phyloP scores from a whole-genome alignment of 1,139 yeast genomes.

The Chernovozyma aurita region DNA sequence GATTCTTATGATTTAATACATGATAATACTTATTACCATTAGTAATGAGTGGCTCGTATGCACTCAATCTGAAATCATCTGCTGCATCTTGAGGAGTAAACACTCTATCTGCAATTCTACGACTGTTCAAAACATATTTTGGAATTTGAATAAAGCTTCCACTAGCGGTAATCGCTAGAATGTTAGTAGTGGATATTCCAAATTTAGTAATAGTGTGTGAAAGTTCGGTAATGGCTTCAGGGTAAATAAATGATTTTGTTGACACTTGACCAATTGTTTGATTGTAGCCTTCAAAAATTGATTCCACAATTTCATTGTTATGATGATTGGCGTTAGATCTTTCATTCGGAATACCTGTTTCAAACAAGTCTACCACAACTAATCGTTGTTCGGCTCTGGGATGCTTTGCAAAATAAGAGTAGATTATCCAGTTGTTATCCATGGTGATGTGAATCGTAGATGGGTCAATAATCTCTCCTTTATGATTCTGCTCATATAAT shows the following conservation, averaged over 20 bases:
- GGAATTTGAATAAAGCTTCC: slow-evolving; percentile 75
- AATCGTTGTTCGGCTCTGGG: slow-evolving; percentile 58
- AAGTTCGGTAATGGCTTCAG: slow-evolving; percentile 50
- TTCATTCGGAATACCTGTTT: slow-evolving; percentile 48
- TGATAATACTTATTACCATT: slow-evolving; percentile 32
- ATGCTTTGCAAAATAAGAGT: slow-evolving; percentile 52
- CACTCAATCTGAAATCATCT: slow-evolving; percentile 55
- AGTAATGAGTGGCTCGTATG: slow-evolving; percentile 63
- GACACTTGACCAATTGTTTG: slow-evolving; percentile 26
- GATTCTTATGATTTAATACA: slow-evolving; percentile 33
- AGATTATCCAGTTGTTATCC: slow-evolving; percentile 84
- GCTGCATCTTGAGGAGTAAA: slow-evolving; percentile 50
- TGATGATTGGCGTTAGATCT: slow-evolving; percentile 15
- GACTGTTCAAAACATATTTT: slow-evolving; percentile 55
- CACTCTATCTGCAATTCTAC: slow-evolving; percentile 55
- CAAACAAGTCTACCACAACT: slow-evolving; percentile 75
- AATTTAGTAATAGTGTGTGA: slow-evolving; percentile 59
- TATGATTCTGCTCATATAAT: slow-evolving; percentile 44
- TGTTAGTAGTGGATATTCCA: slow-evolving; percentile 72
- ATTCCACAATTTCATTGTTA: slow-evolving; percentile 8
- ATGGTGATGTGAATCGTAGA: slow-evolving; percentile 48
- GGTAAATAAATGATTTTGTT: slow-evolving; percentile 57
- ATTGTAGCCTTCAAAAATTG: slow-evolving; percentile 27
- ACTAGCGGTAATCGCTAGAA: slow-evolving; percentile 52
- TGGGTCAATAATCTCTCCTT: slow-evolving; percentile 32